Evolutionary conservation across 2,329 filamentous ascomycete genomes (phyloP).

Genomic region (Graphilbum sp.): DNA sequence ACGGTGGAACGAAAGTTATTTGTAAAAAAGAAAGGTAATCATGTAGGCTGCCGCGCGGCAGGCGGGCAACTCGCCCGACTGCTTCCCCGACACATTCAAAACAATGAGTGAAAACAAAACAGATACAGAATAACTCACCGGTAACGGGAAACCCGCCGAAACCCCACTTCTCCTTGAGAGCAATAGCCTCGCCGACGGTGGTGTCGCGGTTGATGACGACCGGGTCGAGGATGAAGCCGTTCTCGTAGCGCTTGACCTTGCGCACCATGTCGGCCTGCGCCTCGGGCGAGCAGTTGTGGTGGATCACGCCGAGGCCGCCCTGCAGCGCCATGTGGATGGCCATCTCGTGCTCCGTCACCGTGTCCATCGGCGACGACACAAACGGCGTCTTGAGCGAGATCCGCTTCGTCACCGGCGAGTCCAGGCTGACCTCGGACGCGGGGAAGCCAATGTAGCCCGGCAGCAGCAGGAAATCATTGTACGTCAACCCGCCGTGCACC

Average conservation of each 20-base stretch:
- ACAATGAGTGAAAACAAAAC: too few relatives aligned
- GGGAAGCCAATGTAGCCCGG: constrained; percentile 98
- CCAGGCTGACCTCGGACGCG: constrained; percentile 73
- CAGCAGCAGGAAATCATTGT: constrained; percentile 95
- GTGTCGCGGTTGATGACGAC: constrained; percentile 78
- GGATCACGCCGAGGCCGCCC: constrained; percentile 82
- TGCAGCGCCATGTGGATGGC: constrained; percentile 91
- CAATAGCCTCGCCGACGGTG: constrained; percentile 80
- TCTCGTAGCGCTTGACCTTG: constrained; percentile 98
- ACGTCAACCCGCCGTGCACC: constrained; percentile 85
- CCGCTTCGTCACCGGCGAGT: constrained; percentile 86
- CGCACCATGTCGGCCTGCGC: constrained; percentile 97
- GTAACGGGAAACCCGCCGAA: constrained; percentile 98
- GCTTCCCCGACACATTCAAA: too few relatives aligned
- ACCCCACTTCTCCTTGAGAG: constrained; percentile 93
- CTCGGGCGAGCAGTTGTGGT: constrained; percentile 98
- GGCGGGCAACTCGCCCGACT: too few relatives aligned
- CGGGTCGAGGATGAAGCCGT: constrained; percentile 95
- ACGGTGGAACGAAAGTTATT: constrained; percentile 99
- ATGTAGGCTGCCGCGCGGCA: constrained; percentile 27
- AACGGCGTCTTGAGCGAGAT: constrained; percentile 94
- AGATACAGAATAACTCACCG: constrained; percentile 68
- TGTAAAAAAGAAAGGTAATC: constrained; percentile 67
- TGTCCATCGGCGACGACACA: constrained; percentile 98
- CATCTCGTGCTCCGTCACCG: constrained; percentile 98